Evolutionary conservation across 306 rosid species (phyloP), one percentile per base, ranked within the genome.

Genomic region (Dryas drummondii): DNA sequence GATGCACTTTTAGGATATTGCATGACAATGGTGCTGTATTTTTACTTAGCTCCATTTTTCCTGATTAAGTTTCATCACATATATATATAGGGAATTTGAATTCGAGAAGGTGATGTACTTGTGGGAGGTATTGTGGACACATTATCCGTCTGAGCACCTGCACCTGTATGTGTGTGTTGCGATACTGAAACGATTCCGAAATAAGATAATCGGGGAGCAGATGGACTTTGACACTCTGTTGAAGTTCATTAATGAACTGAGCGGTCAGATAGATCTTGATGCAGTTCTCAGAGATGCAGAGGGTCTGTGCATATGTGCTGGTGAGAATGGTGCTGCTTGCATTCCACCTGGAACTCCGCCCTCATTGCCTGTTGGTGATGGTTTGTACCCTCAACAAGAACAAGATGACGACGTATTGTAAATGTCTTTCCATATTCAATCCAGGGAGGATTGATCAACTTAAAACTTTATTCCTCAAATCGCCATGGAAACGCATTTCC

Each of bases 311-410:
- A 80, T 83, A 52, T 96, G 94, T 80, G 97, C 99, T 27, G 98
- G 98, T 4, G 99, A 96, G 82, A 85, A 90, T 66, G 99, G 97
- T 66, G 91, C 84, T 2, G 94, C 99, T 79, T 86, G 82, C 81
- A 92, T 96, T 75, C 98, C 99, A 14, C 99, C 99, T 19, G 99
- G 99, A 80, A 96, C 99, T 68, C 98, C 99, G 8, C 97, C 99
- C 27, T 90, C 99, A 1, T 64, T 96, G 78, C 99, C 99, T 22
- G 61, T 88, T 57, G 96, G 90, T 22, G 91, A 88, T 70, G 88
- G 84, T 68, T 85, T 85, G 51, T 92, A 86, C 64, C 7, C 72
- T 68, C 98, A 88, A 75, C 90, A 85, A 68, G 99, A 89, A 65
- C 89, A 82, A 61, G 99, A 32, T 32, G 37, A 96, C 70, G 91